Conservation (phyloP, 2,329 filamentous ascomycete species). For the Didymella pomorum region DNA sequence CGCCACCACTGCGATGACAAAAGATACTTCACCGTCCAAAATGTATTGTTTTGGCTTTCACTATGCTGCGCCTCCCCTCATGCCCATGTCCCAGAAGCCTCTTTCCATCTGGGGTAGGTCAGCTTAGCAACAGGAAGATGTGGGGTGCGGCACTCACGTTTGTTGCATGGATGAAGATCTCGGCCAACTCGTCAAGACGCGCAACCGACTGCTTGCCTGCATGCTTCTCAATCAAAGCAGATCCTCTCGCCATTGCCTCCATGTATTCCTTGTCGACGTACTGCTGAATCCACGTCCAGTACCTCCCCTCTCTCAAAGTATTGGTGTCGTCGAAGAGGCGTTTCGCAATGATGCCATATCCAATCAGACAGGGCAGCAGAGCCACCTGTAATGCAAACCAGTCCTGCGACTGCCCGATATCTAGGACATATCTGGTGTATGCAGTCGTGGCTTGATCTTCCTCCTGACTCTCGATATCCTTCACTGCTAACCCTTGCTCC, state of each 20-base stretch:
- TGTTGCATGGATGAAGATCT: conserved; percentile 87
- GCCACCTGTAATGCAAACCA: conserved; percentile 87
- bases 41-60: not conserved
- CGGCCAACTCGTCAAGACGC: conserved; percentile 81
- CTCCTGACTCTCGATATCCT: conserved; percentile 74
- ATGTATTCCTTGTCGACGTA: conserved; percentile 84
- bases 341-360: conserved; percentile 81
- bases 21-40: not conserved
- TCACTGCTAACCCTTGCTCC: conserved; percentile 76
- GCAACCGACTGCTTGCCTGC: conserved; percentile 75
- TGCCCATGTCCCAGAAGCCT: conserved; percentile 77
- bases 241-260: conserved; percentile 72
- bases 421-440: conserved; percentile 84
- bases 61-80: conserved; percentile 31
- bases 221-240: conserved; percentile 78
- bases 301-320: conserved; percentile 68
- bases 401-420: conserved; percentile 86
- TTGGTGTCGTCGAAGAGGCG: conserved; percentile 70
- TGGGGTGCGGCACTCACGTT: conserved; percentile 63
- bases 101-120: conserved; percentile 68
- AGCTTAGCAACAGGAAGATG: conserved; percentile 16
- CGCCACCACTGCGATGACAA: not conserved
- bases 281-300: conserved; percentile 91
- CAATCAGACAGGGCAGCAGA: conserved; percentile 86
- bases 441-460: conserved; percentile 84